Percentiles rank a stretch among this genome's conserved stretches.
These are phyloP conservation scores for Annulohypoxylon moriforme DNA, from an alignment of 495 filamentous ascomycete genomes.

Conservation along the genomic window DNA sequence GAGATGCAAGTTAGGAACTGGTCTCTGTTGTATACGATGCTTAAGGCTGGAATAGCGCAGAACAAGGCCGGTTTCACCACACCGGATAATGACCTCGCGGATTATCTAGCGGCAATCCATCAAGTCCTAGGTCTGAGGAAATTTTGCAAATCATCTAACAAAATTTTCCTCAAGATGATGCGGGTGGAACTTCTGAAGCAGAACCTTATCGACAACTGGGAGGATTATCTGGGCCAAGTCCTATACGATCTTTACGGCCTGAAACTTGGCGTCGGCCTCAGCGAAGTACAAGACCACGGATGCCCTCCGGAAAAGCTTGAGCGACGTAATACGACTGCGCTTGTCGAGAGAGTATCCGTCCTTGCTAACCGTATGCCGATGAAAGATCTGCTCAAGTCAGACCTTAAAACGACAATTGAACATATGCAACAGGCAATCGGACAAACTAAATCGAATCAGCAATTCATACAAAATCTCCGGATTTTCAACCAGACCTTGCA, in stretches of 20 bases:
- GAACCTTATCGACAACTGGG: constrained; percentile 73
- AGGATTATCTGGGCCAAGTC: constrained; percentile 83
- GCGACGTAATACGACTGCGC: constrained; percentile 75
- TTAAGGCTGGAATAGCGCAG: constrained; percentile 79
- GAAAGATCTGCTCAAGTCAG: constrained; percentile 90
- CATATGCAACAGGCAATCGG: constrained; percentile 79
- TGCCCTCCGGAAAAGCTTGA: constrained; percentile 80
- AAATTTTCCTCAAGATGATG: constrained; percentile 88
- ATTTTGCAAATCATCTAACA: constrained; percentile 85
- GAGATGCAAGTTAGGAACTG: constrained; percentile 92
- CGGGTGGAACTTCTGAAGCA: constrained; percentile 79
- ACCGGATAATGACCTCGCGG: constrained; percentile 74
- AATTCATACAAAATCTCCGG: constrained; percentile 78
- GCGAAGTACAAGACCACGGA: constrained; percentile 77
- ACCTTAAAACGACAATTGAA: constrained; percentile 87
- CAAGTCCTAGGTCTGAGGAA: constrained; percentile 85
- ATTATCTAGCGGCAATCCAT: constrained; percentile 82
- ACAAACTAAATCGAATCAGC: constrained; percentile 70
- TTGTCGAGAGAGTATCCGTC: constrained; percentile 83
- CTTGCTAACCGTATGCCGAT: constrained; percentile 86
- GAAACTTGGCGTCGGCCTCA: constrained; percentile 75
- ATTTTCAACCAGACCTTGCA: constrained; percentile 81
- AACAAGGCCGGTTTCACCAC: constrained; percentile 69
- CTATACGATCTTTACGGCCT: constrained; percentile 90
- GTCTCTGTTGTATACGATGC: constrained; percentile 78